Evolutionary conservation across 768 basidiomycete species (phyloP).

Genomic region (Hebeloma cylindrosporum): DNA sequence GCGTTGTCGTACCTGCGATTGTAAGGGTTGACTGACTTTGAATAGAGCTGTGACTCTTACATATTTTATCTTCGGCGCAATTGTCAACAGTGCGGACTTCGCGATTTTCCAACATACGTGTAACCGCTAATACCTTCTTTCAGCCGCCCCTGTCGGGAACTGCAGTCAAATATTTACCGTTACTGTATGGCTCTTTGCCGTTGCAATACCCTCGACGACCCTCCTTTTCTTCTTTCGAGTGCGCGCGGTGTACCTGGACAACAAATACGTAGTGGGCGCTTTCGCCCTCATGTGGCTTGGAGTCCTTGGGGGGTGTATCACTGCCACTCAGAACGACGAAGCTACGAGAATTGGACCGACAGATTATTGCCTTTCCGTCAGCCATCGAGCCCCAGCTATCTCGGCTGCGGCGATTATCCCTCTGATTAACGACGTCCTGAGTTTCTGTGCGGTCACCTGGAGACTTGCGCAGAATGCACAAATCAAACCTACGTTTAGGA

Average conservation of each 20-base stretch:
- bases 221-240: conserved; percentile 29
- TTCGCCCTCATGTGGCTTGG: conserved; percentile 12
- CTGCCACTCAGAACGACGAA: not conserved
- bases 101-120: too few relatives aligned
- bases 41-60: too few relatives aligned
- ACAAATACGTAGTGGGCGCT: conserved; percentile 12
- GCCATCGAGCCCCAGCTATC: not conserved
- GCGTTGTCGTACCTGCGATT: too few relatives aligned
- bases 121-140: too few relatives aligned
- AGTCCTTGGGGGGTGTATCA: conserved; percentile 5
- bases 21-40: too few relatives aligned
- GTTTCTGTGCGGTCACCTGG: conserved; percentile 33
- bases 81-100: too few relatives aligned
- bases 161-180: too few relatives aligned
- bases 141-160: too few relatives aligned
- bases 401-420: not conserved
- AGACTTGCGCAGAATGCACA: conserved; percentile 20
- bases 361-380: not conserved
- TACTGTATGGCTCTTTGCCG: conserved; percentile 1
- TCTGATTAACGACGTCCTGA: conserved; percentile 28
- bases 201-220: conserved; percentile 12
- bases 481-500: conserved; percentile 1
- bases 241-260: conserved; percentile 18
- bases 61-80: too few relatives aligned
- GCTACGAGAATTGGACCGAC: not conserved